Evolutionary conservation across 352 stramenopile genomes (phyloP).

Genomic region (Globisporangium takayamanum): DNA sequence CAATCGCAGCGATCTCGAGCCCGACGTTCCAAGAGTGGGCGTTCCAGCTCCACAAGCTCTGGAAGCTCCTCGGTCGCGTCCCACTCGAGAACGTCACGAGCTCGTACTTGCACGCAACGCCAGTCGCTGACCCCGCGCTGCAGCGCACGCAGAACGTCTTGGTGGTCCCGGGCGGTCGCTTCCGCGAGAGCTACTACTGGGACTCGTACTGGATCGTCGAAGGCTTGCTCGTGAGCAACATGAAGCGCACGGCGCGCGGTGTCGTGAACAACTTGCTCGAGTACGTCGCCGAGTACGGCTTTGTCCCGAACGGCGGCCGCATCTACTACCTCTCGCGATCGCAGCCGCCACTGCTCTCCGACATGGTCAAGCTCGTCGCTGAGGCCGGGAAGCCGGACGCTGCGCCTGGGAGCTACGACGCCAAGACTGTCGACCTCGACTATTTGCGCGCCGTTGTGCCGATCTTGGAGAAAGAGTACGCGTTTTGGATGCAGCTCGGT

Average conservation of each 20-base stretch:
- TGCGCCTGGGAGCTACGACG: not conserved
- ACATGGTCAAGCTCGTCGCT: slow-evolving; percentile 75
- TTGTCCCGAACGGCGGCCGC: slow-evolving; percentile 85
- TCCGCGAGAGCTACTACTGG: slow-evolving; percentile 92
- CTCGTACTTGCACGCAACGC: slow-evolving; percentile 41
- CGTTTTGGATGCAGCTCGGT: slow-evolving; percentile 74
- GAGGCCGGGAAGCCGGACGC: not conserved
- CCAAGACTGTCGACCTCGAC: slow-evolving; percentile 4
- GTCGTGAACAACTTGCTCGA: slow-evolving; percentile 85
- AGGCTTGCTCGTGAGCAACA: slow-evolving; percentile 76
- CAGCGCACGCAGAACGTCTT: slow-evolving; percentile 51
- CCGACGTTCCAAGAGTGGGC: slow-evolving; percentile 28
- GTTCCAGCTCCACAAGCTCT: slow-evolving; percentile 63
- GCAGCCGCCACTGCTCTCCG: slow-evolving; percentile 85
- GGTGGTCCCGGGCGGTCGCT: slow-evolving; percentile 86
- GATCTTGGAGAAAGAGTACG: slow-evolving; percentile 74
- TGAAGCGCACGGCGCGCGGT: slow-evolving; percentile 64
- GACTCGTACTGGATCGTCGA: slow-evolving; percentile 91
- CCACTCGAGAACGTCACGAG: slow-evolving; percentile 40
- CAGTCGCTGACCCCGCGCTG: slow-evolving; percentile 26
- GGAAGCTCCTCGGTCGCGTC: slow-evolving; percentile 58
- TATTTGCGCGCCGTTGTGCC: slow-evolving; percentile 46
- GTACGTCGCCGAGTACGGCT: slow-evolving; percentile 80
- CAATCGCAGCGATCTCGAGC: slow-evolving; percentile 21
- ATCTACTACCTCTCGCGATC: slow-evolving; percentile 89